Conservation (phyloP, 1,284 basidiomycete species). For the Athelia sp. region DNA sequence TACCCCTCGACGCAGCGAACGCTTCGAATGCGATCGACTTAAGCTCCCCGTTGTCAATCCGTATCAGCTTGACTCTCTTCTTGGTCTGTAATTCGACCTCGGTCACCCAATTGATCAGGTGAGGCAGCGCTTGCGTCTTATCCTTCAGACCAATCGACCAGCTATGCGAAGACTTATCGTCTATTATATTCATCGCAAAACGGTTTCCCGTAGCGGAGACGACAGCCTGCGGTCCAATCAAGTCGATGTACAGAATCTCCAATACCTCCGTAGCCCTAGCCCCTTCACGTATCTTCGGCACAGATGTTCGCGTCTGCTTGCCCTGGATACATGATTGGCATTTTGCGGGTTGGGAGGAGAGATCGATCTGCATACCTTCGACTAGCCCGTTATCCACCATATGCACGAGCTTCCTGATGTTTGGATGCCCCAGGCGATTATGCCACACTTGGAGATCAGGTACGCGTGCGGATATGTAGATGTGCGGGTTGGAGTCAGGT, state of each 20-base stretch:
- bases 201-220: conserved; percentile 20
- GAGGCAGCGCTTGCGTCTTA: conserved; percentile 15
- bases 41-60: conserved; percentile 28
- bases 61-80: too few species aligned
- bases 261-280: conserved; percentile 15
- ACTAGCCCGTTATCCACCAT: conserved; percentile 20
- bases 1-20: conserved; percentile 15
- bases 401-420: conserved; percentile 16
- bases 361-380: conserved; percentile 26
- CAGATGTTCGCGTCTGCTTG: conserved; percentile 6
- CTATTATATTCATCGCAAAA: conserved; percentile 30
- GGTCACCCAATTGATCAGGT: conserved; percentile 2
- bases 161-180: conserved; percentile 21
- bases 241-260: conserved; percentile 26
- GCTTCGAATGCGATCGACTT: conserved; percentile 16
- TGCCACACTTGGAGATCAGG: conserved; percentile 25
- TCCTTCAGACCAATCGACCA: conserved; percentile 26
- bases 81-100: too few species aligned
- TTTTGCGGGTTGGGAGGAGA: conserved; percentile 13
- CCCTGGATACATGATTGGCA: conserved; percentile 17
- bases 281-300: conserved; percentile 7
- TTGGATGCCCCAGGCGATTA: conserved; percentile 24
- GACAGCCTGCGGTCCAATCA: conserved; percentile 20
- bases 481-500: too few species aligned
- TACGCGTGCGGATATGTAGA: conserved; percentile 1